Base-by-base conservation (phyloP, 805 yeast species). In the Candida nonsorbophila region DNA sequence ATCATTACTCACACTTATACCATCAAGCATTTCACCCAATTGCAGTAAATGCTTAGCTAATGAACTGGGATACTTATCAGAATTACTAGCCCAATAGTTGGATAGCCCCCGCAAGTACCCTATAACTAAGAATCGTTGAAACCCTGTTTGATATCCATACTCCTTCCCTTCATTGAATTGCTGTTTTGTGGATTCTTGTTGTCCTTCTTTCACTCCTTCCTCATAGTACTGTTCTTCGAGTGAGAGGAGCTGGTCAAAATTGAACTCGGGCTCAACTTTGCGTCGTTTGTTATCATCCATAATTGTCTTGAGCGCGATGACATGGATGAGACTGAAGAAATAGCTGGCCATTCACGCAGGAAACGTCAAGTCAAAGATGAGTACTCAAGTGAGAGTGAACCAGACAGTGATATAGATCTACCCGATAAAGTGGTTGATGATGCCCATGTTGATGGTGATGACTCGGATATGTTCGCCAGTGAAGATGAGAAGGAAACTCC, bases 111-210 rank as follows among this genome's bases (percentile, higher is more conserved):
- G 49, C 22, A 81, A 63, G 32, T 83, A 78, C 0, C 97, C 97
- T 1, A 87, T 49, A 0, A 84, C 48, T 2, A 84, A 41, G 43
- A 73, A 79, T 34, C 84, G 56, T 51, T 82, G 92, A 44, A 76
- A 81, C 0, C 85, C 86, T 0, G 83, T 78, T 47, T 82, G 92
- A 24, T 77, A 67, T 0, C 97, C 97, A 41, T 77, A 79, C 46
- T 84, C 86, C 46, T 79, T 81, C 1, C 96, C 97, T 49, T 87
- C 96, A 2, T 64, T 40, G 29, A 56, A 65, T 27, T 86, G 87
- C 24, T 76, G 71, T 27, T 50, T 53, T 1, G 75, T 58, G 0
- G 86, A 82, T 28, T 72, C 80, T 4, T 58, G 53, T 22, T 69
- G 69, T 1, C 95, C 97, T 37, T 84, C 92, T 27, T 56, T 44